Conservation (phyloP, 2,329 filamentous ascomycete species). For the Aspergillus bombycis region DNA sequence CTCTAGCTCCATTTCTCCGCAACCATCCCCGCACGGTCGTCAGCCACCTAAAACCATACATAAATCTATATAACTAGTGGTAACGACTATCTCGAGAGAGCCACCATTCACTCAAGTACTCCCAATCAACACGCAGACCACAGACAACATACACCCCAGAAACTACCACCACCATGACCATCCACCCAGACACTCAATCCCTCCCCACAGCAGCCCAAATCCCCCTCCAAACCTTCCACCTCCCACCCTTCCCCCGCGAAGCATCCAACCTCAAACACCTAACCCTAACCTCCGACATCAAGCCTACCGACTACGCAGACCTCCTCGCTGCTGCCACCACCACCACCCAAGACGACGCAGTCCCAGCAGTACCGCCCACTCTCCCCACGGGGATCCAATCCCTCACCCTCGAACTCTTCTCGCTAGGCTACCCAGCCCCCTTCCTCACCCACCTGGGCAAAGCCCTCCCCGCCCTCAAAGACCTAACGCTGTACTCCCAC, state of each 20-base stretch:
- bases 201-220: background rate
- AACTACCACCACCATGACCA: background rate
- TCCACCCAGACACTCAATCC: background rate
- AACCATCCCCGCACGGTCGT: background rate
- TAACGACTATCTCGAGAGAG: too few species aligned
- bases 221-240: background rate
- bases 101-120: too few species aligned
- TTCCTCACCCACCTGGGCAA: background rate
- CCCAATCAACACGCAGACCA: too few species aligned
- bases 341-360: constrained; percentile 28
- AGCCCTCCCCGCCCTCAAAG: background rate
- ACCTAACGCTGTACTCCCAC: background rate
- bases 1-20: background rate
- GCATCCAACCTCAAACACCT: background rate
- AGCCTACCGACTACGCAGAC: constrained; percentile 49
- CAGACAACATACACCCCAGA: too few species aligned
- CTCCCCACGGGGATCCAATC: background rate
- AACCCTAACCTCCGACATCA: constrained; percentile 20
- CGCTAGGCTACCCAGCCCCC: background rate
- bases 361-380: background rate
- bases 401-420: background rate
- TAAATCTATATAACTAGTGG: too few species aligned
- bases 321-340: too few species aligned
- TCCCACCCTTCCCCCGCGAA: background rate
- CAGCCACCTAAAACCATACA: background rate